Conservation (phyloP, 2,329 filamentous ascomycete species). For the Dothideomycetes sp. region DNA sequence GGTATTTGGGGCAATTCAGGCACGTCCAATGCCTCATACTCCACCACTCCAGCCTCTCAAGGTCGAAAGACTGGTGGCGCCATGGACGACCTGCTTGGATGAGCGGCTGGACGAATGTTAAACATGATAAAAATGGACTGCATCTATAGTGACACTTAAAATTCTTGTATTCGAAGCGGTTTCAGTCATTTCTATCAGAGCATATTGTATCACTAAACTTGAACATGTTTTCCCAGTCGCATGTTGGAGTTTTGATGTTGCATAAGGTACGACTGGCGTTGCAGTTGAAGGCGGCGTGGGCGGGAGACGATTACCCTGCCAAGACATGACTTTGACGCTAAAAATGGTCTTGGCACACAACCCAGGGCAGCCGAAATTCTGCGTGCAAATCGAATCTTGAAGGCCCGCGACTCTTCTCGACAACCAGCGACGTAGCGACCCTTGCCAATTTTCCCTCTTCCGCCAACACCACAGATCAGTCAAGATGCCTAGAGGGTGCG, state of each 20-base stretch:
- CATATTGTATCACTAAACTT: too few species aligned
- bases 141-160: neutral
- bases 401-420: neutral
- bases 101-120: conserved; percentile 8
- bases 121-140: neutral
- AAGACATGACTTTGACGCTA: too few species aligned
- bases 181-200: too few species aligned
- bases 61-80: conserved; percentile 16
- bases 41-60: conserved; percentile 8
- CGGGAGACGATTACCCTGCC: too few species aligned
- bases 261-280: too few species aligned
- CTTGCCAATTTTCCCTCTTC: conserved; percentile 4
- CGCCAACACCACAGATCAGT: conserved; percentile 15
- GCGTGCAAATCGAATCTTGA: neutral
- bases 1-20: conserved; percentile 80
- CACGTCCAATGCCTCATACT: conserved; percentile 16
- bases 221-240: too few species aligned
- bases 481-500: conserved; percentile 30
- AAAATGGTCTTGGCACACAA: neutral
- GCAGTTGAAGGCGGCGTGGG: too few species aligned
- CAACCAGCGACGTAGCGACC: conserved; percentile 12
- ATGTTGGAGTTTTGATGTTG: too few species aligned
- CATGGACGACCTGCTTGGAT: conserved; percentile 35
- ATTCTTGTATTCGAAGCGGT: neutral
- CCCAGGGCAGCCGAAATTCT: neutral